Evolutionary conservation across 306 rosid species (phyloP), one percentile per base, ranked within the genome.

Genomic region (Prunus campanulata): DNA sequence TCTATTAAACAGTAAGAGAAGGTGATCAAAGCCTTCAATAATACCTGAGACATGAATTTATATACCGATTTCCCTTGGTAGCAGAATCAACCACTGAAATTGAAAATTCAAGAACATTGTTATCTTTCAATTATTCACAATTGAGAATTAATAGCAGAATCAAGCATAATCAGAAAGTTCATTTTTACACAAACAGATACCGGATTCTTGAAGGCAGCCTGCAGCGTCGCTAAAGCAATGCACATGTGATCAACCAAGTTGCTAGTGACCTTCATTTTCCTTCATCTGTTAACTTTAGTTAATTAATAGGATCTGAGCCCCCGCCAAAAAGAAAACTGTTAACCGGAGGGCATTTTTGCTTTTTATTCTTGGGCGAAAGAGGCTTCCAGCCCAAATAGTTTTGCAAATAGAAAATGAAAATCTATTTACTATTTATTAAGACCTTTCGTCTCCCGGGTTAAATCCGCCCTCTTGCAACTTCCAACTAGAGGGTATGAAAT

Each of bases 181-280:
- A 32, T 32, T 2, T 55, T n/a, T 55, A 25, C 16, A n/a, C 22
- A 55, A 59, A 20, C 35, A 59, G 11, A n/a, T 79, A 90, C 96
- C 91, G n/a, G 97, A 92, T 88, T 95, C 97, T 71, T 95, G 99
- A 84, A 92, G 97, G 75, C 88, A 90, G 78, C 96, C 97, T 51
- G 97, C 84, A 2, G 97, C 97, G 22, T 95, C 93, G 62, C 80
- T 63, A 68, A 95, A 95, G 74, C 97, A 95, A 13, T 83, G 86
- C 85, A 83, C 85, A 95, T 86, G 75, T 95, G 97, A 77, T 89
- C 88, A 46, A 92, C 87, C 2, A 97, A 89, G 81, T 87, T 89
- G 62, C 86, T 15, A 19, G 96, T 92, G 20, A 86, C 88, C 91
- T 90, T 63, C 74, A 85, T 71, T 32, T 67, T 67, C 79, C 80